Conservation (phyloP, 768 basidiomycete genomes). For the Pleurotus eryngii region DNA sequence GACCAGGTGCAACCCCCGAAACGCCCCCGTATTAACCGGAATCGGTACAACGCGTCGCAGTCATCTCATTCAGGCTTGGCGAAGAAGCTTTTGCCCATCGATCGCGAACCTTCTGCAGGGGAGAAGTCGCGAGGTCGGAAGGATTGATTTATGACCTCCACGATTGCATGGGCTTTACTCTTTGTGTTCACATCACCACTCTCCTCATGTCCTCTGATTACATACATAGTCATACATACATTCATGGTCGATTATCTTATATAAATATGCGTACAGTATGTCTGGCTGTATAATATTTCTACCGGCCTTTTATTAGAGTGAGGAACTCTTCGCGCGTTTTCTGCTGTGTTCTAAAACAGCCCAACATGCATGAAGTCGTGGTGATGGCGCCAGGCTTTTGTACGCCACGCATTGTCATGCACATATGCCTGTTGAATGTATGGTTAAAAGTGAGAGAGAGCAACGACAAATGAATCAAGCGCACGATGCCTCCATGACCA, state of each 20-base stretch:
- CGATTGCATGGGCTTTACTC: not conserved
- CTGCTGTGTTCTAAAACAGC: constrained; percentile 97
- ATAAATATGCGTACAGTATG: constrained; percentile 3
- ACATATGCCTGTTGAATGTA: constrained; percentile 10
- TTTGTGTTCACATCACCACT: constrained; percentile 1
- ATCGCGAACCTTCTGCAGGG: constrained; percentile 43
- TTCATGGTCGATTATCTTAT: not conserved
- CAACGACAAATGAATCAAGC: constrained; percentile 27
- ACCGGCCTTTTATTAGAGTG: constrained; percentile 64
- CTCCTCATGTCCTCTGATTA: not conserved
- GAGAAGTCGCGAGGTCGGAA: constrained; percentile 59
- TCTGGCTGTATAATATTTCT: constrained; percentile 10
- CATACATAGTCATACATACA: constrained; percentile 11
- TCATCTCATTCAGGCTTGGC: constrained; percentile 41
- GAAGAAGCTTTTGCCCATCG: constrained; percentile 59
- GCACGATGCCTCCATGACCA: constrained; percentile 98
- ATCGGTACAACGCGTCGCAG: constrained; percentile 38
- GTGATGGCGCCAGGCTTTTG: constrained; percentile 97
- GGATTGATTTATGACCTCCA: constrained; percentile 31
- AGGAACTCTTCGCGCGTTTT: constrained; percentile 98
- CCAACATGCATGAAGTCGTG: constrained; percentile 96
- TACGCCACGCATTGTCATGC: constrained; percentile 98
- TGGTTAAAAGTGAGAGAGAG: not conserved
- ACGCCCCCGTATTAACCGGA: constrained; percentile 56
- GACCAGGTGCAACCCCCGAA: constrained; percentile 48